Percentiles rank a stretch among this genome's conserved stretches.
These are phyloP conservation scores for Crucihimalaya himalaica DNA, from an alignment of 345 rosid genomes.

Conservation along the genomic window DNA sequence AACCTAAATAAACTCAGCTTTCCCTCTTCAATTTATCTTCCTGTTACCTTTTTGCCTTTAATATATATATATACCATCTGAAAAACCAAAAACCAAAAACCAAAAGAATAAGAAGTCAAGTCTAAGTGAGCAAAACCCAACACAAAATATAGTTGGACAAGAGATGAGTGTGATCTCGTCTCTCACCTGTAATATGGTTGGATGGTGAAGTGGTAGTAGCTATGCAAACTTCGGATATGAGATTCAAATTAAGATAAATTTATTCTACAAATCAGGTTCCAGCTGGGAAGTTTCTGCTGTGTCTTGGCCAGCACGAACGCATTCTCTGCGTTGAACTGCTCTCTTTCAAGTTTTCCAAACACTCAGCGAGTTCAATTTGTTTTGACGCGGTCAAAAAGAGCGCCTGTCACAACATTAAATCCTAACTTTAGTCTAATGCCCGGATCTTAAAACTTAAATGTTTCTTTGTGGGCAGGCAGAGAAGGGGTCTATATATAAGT, in stretches of 20 bases:
- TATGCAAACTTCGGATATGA: constrained; percentile 22
- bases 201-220: constrained; percentile 19
- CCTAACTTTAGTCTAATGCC: neutral
- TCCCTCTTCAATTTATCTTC: constrained; percentile 18
- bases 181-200: constrained; percentile 32
- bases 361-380: constrained; percentile 88
- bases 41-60: neutral
- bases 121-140: constrained; percentile 10
- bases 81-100: constrained; percentile 9
- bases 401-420: constrained; percentile 50
- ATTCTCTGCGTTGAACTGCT: constrained; percentile 54
- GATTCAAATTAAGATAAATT: constrained; percentile 16
- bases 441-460: constrained; percentile 10
- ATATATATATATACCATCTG: constrained; percentile 20
- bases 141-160: neutral
- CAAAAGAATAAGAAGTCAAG: too few relatives aligned
- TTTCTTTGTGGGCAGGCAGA: too few relatives aligned
- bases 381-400: constrained; percentile 85
- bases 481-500: neutral
- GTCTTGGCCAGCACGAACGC: constrained; percentile 75
- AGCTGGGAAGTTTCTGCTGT: constrained; percentile 45
- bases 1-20: constrained; percentile 14
- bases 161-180: constrained; percentile 3
- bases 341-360: constrained; percentile 69
- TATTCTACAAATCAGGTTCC: constrained; percentile 37